Evolutionary conservation across 495 filamentous ascomycete genomes (phyloP).

Genomic region (Arthonia radiata): DNA sequence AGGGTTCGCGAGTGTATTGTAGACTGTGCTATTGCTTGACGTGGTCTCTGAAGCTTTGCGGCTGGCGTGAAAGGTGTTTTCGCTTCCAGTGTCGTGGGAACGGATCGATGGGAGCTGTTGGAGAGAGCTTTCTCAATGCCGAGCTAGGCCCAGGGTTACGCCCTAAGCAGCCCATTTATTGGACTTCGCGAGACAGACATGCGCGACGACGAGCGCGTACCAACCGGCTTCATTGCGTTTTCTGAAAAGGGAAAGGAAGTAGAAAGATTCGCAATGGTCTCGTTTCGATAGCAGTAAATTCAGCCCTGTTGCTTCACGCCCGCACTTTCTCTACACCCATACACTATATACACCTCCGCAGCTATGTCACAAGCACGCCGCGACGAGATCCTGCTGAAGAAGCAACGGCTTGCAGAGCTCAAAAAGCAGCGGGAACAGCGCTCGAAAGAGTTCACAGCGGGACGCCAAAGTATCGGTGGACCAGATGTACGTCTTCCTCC

Average conservation of each 20-base stretch:
- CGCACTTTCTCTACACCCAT: neutral
- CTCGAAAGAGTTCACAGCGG: slow-evolving; percentile 40
- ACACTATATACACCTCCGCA: neutral
- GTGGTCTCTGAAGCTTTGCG: neutral
- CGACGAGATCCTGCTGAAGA: slow-evolving; percentile 85
- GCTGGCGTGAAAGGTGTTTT: too few relatives aligned
- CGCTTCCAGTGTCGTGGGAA: slow-evolving; percentile 5
- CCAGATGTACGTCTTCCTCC: slow-evolving; percentile 32
- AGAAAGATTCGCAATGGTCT: too few relatives aligned
- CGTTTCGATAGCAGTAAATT: neutral
- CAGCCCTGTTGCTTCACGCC: neutral
- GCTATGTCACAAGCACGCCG: slow-evolving; percentile 38
- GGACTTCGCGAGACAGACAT: too few relatives aligned
- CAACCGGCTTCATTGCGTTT: too few relatives aligned
- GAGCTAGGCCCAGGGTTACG: neutral
- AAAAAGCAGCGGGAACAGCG: slow-evolving; percentile 73
- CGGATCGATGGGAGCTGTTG: neutral
- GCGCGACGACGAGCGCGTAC: too few relatives aligned
- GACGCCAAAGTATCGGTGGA: slow-evolving; percentile 34
- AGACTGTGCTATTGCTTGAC: slow-evolving; percentile 10
- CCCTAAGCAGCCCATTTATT: too few relatives aligned
- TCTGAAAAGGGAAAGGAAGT: too few relatives aligned
- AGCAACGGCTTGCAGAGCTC: slow-evolving; percentile 82
- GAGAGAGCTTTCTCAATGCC: neutral
- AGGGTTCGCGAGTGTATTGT: slow-evolving; percentile 13